Conservation (phyloP, 140 eudicot species). For the Ambrosia hybrid region DNA sequence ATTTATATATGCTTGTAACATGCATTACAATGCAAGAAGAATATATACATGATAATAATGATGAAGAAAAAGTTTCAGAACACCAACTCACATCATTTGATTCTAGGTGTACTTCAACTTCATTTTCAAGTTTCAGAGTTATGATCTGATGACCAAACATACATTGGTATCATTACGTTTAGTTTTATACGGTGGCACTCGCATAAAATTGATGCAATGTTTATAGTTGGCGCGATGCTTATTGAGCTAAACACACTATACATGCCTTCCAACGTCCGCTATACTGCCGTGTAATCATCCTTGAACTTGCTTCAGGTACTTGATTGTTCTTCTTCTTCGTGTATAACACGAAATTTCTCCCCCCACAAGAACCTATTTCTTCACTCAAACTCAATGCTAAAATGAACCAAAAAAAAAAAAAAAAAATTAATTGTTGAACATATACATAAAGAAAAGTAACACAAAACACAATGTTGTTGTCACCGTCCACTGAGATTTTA, state of each 20-base stretch:
- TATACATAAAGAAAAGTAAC: background rate
- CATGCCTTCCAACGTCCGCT: conserved; percentile 43
- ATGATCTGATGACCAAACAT: background rate
- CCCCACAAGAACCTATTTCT: conserved; percentile 46
- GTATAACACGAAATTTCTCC: conserved; percentile 51
- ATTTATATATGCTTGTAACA: too few species aligned
- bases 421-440: too few species aligned
- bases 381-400: conserved; percentile 43
- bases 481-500: background rate
- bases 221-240: background rate
- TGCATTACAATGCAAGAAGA: too few species aligned
- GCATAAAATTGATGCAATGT: background rate
- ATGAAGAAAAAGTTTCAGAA: background rate
- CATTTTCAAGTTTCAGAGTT: background rate
- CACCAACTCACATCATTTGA: background rate
- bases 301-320: conserved; percentile 34
- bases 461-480: background rate
- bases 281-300: conserved; percentile 26
- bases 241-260: conserved; percentile 42
- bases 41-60: too few species aligned
- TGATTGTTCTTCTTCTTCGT: conserved; percentile 33
- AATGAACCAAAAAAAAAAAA: background rate
- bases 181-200: background rate
- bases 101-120: background rate
- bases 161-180: background rate